These are phyloP conservation scores for Ustilago nuda DNA, from an alignment of 1,284 basidiomycete genomes.

Conservation along the genomic window DNA sequence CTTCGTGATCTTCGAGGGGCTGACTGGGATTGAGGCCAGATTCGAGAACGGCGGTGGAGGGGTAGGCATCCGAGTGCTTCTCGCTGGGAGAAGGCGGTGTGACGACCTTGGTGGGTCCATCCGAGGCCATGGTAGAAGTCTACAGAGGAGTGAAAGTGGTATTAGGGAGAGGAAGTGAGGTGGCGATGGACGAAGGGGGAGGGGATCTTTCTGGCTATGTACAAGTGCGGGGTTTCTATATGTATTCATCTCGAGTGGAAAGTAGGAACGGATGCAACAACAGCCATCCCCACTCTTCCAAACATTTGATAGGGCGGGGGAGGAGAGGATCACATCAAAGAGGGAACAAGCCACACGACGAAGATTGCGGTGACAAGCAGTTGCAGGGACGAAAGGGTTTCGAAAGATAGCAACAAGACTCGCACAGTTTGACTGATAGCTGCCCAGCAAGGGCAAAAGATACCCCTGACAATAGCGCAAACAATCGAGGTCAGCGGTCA, in stretches of 20 bases:
- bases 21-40: slow-evolving; percentile 2
- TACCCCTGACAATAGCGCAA: not conserved
- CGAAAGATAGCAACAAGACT: not conserved
- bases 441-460: not conserved
- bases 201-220: not conserved
- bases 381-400: not conserved
- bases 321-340: not conserved
- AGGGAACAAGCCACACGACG: not conserved
- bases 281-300: not conserved
- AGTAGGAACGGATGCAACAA: slow-evolving; percentile 4
- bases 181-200: not conserved
- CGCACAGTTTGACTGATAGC: not conserved
- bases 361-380: not conserved
- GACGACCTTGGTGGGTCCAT: slow-evolving; percentile 9
- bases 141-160: not conserved
- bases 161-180: not conserved
- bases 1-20: slow-evolving; percentile 23
- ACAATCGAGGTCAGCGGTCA: not conserved
- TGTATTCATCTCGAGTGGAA: slow-evolving; percentile 5
- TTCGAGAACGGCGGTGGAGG: slow-evolving; percentile 11
- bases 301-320: not conserved
- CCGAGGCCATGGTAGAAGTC: not conserved
- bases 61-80: not conserved
- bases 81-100: slow-evolving; percentile 16
- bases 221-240: not conserved